Percentiles rank a stretch among this genome's conserved stretches.
Conservation (phyloP, 495 filamentous ascomycete genomes). For the Lepidopterella palustris region DNA sequence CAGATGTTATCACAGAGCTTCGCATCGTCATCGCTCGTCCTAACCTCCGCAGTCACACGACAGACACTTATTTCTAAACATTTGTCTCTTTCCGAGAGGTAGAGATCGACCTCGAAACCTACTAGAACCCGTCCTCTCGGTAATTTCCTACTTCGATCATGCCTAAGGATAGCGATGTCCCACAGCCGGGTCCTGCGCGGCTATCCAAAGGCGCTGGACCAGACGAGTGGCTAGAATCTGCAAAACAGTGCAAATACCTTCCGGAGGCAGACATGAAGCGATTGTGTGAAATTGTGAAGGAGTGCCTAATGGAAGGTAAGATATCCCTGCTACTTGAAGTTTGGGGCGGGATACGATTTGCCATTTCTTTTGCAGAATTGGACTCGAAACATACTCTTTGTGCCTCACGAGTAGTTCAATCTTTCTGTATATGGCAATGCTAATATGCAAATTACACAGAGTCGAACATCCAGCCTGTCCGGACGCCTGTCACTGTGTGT, state of each 20-base stretch:
- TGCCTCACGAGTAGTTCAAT: too few relatives aligned
- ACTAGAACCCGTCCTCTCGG: not conserved
- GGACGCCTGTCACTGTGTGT: slow-evolving; percentile 94
- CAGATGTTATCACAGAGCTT: slow-evolving; percentile 17
- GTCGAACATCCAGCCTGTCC: slow-evolving; percentile 95
- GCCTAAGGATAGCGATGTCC: slow-evolving; percentile 56
- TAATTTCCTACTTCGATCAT: slow-evolving; percentile 27
- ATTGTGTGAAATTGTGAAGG: slow-evolving; percentile 96
- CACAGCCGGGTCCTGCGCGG: slow-evolving; percentile 84
- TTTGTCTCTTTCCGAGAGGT: slow-evolving; percentile 2
- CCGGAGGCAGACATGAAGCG: slow-evolving; percentile 97
- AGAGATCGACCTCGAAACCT: not conserved
- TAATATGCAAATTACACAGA: slow-evolving; percentile 49
- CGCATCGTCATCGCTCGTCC: slow-evolving; percentile 19
- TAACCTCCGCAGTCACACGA: slow-evolving; percentile 21
- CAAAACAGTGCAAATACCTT: slow-evolving; percentile 93
- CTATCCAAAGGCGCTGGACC: slow-evolving; percentile 72
- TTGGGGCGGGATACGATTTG: not conserved
- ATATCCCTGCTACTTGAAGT: slow-evolving; percentile 3
- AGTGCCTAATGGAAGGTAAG: slow-evolving; percentile 92
- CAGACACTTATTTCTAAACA: slow-evolving; percentile 3
- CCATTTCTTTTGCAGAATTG: not conserved
- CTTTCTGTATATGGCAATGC: not conserved
- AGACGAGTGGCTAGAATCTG: slow-evolving; percentile 94
- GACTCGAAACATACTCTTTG: too few relatives aligned